These are phyloP conservation scores for Sugiyamaella lignohabitans DNA, from an alignment of 805 yeast species.

Conservation along the genomic window DNA sequence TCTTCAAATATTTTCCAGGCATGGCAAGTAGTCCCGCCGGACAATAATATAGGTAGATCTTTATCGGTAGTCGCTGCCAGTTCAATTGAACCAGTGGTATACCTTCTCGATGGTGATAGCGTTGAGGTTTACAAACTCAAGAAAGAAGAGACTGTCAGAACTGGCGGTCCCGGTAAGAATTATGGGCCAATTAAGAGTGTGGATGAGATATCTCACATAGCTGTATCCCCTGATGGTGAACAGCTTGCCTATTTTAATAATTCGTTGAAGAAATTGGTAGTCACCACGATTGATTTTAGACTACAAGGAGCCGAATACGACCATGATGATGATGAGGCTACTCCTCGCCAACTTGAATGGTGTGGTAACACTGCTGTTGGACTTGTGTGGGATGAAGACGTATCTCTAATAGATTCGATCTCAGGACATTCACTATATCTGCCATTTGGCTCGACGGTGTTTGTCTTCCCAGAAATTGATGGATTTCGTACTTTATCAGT, in stretches of 20 bases:
- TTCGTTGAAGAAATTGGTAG: constrained; percentile 40
- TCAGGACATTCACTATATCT: constrained; percentile 37
- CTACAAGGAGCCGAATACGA: constrained; percentile 40
- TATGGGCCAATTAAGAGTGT: background rate
- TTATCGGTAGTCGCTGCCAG: constrained; percentile 2
- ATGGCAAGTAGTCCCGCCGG: constrained; percentile 12
- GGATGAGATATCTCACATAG: constrained; percentile 21
- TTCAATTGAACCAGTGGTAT: background rate
- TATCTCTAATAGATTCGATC: constrained; percentile 67
- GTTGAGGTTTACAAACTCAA: background rate
- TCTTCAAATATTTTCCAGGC: constrained; percentile 21
- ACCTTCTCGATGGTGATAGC: background rate
- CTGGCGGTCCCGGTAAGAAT: background rate
- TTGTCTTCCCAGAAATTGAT: constrained; percentile 51
- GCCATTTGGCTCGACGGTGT: constrained; percentile 29
- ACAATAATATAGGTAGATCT: constrained; percentile 2
- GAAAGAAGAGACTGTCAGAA: background rate
- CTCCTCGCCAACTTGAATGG: constrained; percentile 59
- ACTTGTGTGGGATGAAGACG: constrained; percentile 50
- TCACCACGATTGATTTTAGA: constrained; percentile 44
- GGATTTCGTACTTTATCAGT: constrained; percentile 64
- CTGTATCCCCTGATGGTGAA: constrained; percentile 49
- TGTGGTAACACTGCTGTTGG: constrained; percentile 80
- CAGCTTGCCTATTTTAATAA: constrained; percentile 45
- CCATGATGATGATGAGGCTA: constrained; percentile 27